phyloP scores from a whole-genome alignment of 2,329 filamentous ascomycete genomes.

The Hymenotorrendiella dingleyae region DNA sequence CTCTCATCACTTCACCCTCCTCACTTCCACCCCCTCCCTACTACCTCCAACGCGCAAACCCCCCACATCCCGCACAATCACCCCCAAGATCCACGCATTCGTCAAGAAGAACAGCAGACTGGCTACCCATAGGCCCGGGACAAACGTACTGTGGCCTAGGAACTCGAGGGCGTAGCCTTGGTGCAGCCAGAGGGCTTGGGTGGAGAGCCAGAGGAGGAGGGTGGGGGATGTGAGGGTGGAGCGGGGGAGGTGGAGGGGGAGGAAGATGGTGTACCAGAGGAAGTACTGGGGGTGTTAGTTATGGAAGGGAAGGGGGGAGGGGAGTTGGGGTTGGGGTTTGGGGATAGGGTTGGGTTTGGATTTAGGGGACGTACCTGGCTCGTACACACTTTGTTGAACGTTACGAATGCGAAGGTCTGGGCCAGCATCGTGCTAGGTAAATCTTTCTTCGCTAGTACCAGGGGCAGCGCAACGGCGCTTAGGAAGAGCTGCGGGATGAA shows the following conservation, averaged over 20 bases:
- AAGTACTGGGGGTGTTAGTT: slow-evolving; percentile 64
- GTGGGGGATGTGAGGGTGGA: slow-evolving; percentile 64
- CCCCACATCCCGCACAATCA: slow-evolving; percentile 9
- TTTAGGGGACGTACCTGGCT: slow-evolving; percentile 65
- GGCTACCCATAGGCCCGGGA: slow-evolving; percentile 74
- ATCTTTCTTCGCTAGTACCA: slow-evolving; percentile 73
- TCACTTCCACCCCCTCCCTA: neutral
- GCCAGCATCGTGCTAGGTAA: slow-evolving; percentile 81
- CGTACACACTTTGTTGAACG: slow-evolving; percentile 98
- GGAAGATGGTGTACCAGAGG: slow-evolving; percentile 92
- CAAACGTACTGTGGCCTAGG: slow-evolving; percentile 74
- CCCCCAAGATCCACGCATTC: slow-evolving; percentile 68
- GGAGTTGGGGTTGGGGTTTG: neutral
- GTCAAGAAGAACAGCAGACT: slow-evolving; percentile 75
- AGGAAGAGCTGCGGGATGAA: slow-evolving; percentile 85
- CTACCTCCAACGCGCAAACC: neutral
- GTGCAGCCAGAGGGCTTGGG: slow-evolving; percentile 71
- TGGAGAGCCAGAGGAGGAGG: slow-evolving; percentile 63
- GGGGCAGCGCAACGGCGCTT: slow-evolving; percentile 67
- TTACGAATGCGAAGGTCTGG: slow-evolving; percentile 94
- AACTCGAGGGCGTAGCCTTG: slow-evolving; percentile 74
- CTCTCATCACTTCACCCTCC: neutral
- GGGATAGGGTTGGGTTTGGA: slow-evolving; percentile 1
- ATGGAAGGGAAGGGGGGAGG: neutral
- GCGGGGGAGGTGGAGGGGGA: slow-evolving; percentile 81